phyloP scores from a whole-genome alignment of 2,329 filamentous ascomycete genomes.

The Phaeomoniella chlamydospora region DNA sequence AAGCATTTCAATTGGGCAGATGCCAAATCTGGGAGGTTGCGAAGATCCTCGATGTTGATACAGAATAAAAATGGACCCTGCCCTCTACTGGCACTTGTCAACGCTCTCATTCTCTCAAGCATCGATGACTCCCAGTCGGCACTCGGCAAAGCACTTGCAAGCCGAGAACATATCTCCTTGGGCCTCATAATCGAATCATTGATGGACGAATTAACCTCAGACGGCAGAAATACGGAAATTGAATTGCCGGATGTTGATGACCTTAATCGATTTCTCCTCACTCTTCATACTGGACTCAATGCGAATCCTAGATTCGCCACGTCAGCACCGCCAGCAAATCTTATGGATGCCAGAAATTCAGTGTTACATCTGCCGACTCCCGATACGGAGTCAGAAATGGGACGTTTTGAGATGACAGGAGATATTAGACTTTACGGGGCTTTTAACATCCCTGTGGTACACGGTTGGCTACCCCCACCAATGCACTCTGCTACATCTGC shows the following conservation, averaged over 20 bases:
- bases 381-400: slow-evolving; percentile 25
- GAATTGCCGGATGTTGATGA: slow-evolving; percentile 74
- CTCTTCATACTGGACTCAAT: slow-evolving; percentile 92
- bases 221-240: slow-evolving; percentile 20
- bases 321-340: slow-evolving; percentile 27
- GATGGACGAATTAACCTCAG: slow-evolving; percentile 83
- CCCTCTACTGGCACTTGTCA: slow-evolving; percentile 81
- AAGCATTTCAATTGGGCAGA: slow-evolving; percentile 85
- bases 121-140: slow-evolving; percentile 52
- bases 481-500: slow-evolving; percentile 54
- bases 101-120: slow-evolving; percentile 75
- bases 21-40: slow-evolving; percentile 42
- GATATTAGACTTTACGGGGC: slow-evolving; percentile 88
- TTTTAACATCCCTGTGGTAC: slow-evolving; percentile 76
- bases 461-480: slow-evolving; percentile 73
- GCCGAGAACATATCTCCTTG: slow-evolving; percentile 76
- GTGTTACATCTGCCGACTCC: slow-evolving; percentile 5
- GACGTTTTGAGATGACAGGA: slow-evolving; percentile 71
- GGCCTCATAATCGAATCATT: slow-evolving; percentile 75
- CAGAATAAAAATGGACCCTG: slow-evolving; percentile 94
- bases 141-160: slow-evolving; percentile 61
- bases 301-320: slow-evolving; percentile 83
- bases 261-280: slow-evolving; percentile 73
- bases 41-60: slow-evolving; percentile 73
- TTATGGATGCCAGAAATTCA: slow-evolving; percentile 16